Base-by-base conservation (phyloP, 495 filamentous ascomycete genomes). In the Penicillium ochrochloron region DNA sequence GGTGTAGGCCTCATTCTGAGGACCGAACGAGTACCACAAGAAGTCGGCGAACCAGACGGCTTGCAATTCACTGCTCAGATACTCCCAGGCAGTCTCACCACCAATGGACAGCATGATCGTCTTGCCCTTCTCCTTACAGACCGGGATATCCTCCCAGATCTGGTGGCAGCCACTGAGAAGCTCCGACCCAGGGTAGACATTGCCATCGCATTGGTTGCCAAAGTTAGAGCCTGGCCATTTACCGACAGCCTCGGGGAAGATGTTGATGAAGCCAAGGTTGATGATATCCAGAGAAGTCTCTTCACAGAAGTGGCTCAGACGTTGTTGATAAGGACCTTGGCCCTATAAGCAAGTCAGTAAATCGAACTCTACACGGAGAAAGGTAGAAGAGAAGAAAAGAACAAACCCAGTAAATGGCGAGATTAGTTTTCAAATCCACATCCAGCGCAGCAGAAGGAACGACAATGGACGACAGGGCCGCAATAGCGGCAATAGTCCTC, bases 31-130 rank as follows among this genome's bases (percentile, higher is more conserved):
- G 42, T 79, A 81, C 88, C 88, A 91, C 15, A 90, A 73, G 55
- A 84, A 83, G 61, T 86, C 79, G 35, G 86, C 86, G 63, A 91
- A 86, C 64, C 75, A 77, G 11, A 67, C 62, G 5, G 78, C 83
- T 23, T 73, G 65, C 0, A 61, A 60, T 9, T 76, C 65, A 8
- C 71, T 69, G 4, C 68, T 62, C 9, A 83, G 76, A 46, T 75
- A 55, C 41, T 85, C 78, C 42, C 74, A 70, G 39, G 77, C 61
- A 14, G 67, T 76, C 2, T 78, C 81, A 46, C 89, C 90, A 51
- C 89, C 88, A 29, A 92, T 75, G 27, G 87, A 90, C 12, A 92
- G 73, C 29, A 92, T 66, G 65, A 93, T 77, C 11, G 84, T 88
- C 75, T 91, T 92, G 57, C 89, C 89, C 50, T 77, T 69, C 3